Conservation (phyloP, 345 rosid genomes). For the Pistacia integerrima region DNA sequence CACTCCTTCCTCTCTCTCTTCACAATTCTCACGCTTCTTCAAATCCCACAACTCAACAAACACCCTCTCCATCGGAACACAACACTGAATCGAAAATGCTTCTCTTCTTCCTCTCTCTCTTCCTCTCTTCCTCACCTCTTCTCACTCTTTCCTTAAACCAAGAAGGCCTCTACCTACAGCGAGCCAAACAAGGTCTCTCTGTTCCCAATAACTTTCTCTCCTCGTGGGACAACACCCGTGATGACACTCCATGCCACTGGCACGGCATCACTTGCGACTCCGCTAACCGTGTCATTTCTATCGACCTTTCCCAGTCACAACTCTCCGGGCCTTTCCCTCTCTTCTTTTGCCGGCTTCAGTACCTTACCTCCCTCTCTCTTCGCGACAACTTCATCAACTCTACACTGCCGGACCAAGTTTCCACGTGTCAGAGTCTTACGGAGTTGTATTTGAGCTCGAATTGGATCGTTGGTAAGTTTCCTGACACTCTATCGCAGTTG, state of each 20-base stretch:
- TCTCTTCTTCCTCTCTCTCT: conserved; percentile 33
- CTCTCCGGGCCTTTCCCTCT: conserved; percentile 80
- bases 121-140: conserved; percentile 21
- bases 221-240: conserved; percentile 62
- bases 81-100: conserved; percentile 29
- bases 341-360: conserved; percentile 71
- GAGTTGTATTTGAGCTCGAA: conserved; percentile 47
- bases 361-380: conserved; percentile 49
- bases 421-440: conserved; percentile 50
- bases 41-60: background rate
- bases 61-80: background rate
- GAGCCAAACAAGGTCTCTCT: conserved; percentile 55
- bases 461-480: conserved; percentile 53
- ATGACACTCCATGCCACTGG: conserved; percentile 77
- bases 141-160: conserved; percentile 47
- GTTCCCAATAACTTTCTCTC: conserved; percentile 59
- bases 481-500: conserved; percentile 53
- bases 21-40: background rate
- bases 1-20: background rate
- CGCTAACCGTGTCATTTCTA: conserved; percentile 39
- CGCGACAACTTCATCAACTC: conserved; percentile 58
- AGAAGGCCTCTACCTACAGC: conserved; percentile 76
- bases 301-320: conserved; percentile 49
- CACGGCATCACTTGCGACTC: conserved; percentile 63
- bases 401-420: conserved; percentile 51